These are phyloP conservation scores for Orbilia brochopaga DNA, from an alignment of 2,329 filamentous ascomycete genomes.

Conservation along the genomic window DNA sequence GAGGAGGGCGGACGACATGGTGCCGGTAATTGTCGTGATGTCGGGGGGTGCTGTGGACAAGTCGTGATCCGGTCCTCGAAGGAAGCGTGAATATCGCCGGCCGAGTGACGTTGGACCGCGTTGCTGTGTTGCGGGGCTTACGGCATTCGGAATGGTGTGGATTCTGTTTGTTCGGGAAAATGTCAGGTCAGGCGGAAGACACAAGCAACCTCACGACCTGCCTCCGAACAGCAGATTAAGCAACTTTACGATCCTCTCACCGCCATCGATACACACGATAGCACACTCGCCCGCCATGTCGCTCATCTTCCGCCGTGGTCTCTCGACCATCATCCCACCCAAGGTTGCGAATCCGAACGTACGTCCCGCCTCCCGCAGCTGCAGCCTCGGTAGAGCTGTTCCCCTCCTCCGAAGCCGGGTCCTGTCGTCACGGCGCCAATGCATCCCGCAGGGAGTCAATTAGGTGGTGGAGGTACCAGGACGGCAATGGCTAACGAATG, in stretches of 20 bases:
- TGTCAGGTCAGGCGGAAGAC: conserved; percentile 9
- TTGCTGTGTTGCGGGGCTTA: conserved; percentile 38
- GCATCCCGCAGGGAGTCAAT: conserved; percentile 18
- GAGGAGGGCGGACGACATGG: conserved; percentile 34
- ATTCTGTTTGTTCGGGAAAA: conserved; percentile 36
- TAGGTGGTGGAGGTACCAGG: not conserved
- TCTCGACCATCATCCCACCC: conserved; percentile 98
- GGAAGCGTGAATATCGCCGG: not conserved
- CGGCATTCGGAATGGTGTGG: conserved; percentile 29
- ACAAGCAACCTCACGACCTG: conserved; percentile 19
- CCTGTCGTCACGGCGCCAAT: not conserved
- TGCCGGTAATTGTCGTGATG: not conserved
- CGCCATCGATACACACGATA: conserved; percentile 11
- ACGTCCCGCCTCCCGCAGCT: conserved; percentile 61
- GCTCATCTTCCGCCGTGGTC: conserved; percentile 85
- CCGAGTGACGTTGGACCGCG: conserved; percentile 23
- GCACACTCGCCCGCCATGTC: conserved; percentile 72
- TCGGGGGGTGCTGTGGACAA: not conserved
- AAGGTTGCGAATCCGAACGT: conserved; percentile 91
- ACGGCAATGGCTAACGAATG: conserved; percentile 8
- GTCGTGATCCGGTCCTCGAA: too few relatives aligned
- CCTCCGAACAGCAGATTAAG: conserved; percentile 14
- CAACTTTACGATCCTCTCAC: conserved; percentile 1
- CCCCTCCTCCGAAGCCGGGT: conserved; percentile 35
- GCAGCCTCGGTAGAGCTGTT: conserved; percentile 7